These are phyloP conservation scores for Carnegiea gigantea DNA, from an alignment of 179 eudicot genomes.

Conservation along the genomic window DNA sequence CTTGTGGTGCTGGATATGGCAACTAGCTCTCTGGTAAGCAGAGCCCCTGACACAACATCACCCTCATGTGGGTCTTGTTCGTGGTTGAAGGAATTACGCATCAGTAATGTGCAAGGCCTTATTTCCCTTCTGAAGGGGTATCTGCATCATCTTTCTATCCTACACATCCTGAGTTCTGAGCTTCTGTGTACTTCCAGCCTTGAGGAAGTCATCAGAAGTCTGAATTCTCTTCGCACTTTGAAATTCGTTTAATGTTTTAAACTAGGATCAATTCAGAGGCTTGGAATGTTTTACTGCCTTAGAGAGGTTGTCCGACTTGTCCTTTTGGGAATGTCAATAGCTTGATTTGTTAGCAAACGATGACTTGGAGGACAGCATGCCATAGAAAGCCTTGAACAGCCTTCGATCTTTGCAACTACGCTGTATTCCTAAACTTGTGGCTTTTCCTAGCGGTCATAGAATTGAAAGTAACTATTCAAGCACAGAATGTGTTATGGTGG, in stretches of 20 bases:
- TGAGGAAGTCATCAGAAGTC: slow-evolving; percentile 17
- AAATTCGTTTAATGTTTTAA: neutral
- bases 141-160: slow-evolving; percentile 17
- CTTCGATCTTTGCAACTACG: neutral
- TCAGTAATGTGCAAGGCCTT: slow-evolving; percentile 21
- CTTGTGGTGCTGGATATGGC: slow-evolving; percentile 1
- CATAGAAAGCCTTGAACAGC: slow-evolving; percentile 24
- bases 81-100: neutral
- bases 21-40: no score
- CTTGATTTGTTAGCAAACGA: slow-evolving; percentile 3
- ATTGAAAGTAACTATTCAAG: no score
- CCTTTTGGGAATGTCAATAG: neutral
- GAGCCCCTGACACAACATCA: no score
- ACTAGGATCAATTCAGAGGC: slow-evolving; percentile 14
- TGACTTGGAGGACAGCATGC: slow-evolving; percentile 3
- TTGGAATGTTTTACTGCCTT: slow-evolving; percentile 14
- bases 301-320: no score
- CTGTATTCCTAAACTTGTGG: neutral
- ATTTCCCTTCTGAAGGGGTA: slow-evolving; percentile 20
- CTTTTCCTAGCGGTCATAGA: neutral
- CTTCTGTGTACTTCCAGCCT: slow-evolving; percentile 7
- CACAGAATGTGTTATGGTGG: no score
- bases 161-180: neutral
- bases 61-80: no score
- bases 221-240: slow-evolving; percentile 14